Conservation (phyloP, 2,329 filamentous ascomycete genomes). For the Metarhizium anisopliae region DNA sequence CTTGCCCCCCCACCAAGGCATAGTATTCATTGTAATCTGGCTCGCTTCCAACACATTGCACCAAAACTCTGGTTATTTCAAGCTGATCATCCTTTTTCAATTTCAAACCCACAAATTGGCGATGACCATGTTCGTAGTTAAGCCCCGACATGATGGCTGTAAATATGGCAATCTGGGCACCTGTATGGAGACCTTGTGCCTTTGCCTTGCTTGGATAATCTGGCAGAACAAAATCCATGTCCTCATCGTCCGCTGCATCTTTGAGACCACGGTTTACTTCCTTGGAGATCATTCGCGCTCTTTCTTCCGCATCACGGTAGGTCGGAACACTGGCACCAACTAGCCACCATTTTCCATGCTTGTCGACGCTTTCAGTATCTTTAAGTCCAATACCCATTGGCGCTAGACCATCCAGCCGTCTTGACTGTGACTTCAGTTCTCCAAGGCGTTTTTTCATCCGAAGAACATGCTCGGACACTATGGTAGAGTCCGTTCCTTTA, state of each 20-base stretch:
- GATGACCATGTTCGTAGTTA: conserved; percentile 75
- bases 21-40: conserved; percentile 89
- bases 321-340: conserved; percentile 84
- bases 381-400: conserved; percentile 72
- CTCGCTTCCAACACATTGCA: conserved; percentile 81
- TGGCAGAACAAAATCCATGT: conserved; percentile 43
- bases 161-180: conserved; percentile 85
- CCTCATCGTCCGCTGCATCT: conserved; percentile 31
- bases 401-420: conserved; percentile 61
- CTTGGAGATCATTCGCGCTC: conserved; percentile 11
- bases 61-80: conserved; percentile 78
- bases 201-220: conserved; percentile 67
- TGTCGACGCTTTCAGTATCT: conserved; percentile 76
- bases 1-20: conserved; percentile 67
- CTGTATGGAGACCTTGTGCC: conserved; percentile 78
- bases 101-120: conserved; percentile 69
- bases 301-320: conserved; percentile 11
- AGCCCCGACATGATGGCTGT: conserved; percentile 78
- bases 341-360: conserved; percentile 96
- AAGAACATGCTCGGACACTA: conserved; percentile 72
- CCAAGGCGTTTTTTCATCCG: conserved; percentile 86
- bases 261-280: conserved; percentile 11
- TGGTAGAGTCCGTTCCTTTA: conserved; percentile 57
- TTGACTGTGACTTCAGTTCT: conserved; percentile 53
- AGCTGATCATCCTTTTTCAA: conserved; percentile 79